Conservation (phyloP, 495 filamentous ascomycete genomes). For the Haplographium delicatum region DNA sequence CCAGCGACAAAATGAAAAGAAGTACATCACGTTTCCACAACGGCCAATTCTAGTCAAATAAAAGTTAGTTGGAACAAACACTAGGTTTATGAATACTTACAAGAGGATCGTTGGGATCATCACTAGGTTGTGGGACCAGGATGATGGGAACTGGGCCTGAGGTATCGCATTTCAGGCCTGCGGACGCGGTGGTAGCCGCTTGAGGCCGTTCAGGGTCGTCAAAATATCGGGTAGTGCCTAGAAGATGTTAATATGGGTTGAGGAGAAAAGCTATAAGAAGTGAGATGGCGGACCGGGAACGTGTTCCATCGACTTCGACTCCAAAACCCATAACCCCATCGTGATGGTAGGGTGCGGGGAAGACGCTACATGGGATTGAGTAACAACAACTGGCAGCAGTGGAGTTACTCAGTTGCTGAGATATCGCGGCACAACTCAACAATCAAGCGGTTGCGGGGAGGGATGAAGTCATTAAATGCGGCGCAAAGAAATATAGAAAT, state of each 20-base stretch:
- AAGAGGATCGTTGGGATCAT: conserved; percentile 66
- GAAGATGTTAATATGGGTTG: conserved; percentile 3
- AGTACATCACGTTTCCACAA: conserved; percentile 82
- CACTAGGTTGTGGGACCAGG: conserved; percentile 65
- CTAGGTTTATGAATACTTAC: conserved; percentile 32
- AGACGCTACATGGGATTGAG: no score
- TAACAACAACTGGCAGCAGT: no score
- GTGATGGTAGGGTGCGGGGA: conserved; percentile 19
- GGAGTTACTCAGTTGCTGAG: no score
- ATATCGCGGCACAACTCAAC: no score
- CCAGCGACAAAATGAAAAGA: conserved; percentile 67
- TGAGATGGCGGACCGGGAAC: conserved; percentile 12
- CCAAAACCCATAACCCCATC: conserved; percentile 83
- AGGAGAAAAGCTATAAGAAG: no score
- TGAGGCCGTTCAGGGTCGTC: conserved; percentile 47
- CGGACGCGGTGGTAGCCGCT: conserved; percentile 31
- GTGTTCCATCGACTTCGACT: conserved; percentile 31
- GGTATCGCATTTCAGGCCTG: conserved; percentile 65
- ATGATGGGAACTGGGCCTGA: conserved; percentile 63
- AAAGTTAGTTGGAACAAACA: conserved; percentile 17
- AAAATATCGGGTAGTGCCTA: conserved; percentile 62
- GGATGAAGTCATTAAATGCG: no score
- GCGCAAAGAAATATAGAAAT: no score
- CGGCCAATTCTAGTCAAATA: conserved; percentile 70
- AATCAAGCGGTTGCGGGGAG: no score